Evolutionary conservation across 352 stramenopile genomes (phyloP).

Genomic region (Elongisporangium anandrum): DNA sequence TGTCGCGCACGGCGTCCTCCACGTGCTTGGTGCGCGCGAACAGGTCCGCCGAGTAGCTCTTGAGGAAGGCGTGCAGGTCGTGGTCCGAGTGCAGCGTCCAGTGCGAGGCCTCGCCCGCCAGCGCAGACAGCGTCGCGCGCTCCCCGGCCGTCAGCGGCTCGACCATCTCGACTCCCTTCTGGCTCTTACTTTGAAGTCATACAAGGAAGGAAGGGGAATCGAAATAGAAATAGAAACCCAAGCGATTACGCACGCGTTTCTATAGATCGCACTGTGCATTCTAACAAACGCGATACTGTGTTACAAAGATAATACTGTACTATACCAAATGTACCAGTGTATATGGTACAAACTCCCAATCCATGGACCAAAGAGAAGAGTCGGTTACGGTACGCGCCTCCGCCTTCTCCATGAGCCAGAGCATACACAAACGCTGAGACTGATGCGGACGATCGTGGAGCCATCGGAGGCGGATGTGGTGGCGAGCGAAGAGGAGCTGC

Average conservation of each 20-base stretch:
- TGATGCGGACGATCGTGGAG: constrained; percentile 1
- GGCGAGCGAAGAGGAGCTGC: constrained; percentile 50
- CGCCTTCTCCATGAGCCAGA: not conserved
- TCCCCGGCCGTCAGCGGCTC: not conserved
- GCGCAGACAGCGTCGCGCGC: constrained; percentile 23
- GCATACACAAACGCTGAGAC: not conserved
- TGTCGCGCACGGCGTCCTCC: constrained; percentile 64
- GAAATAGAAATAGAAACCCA: not conserved
- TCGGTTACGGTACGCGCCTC: not conserved
- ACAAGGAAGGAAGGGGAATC: not conserved
- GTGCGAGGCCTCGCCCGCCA: constrained; percentile 38
- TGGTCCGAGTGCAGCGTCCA: constrained; percentile 80
- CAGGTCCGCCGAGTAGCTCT: constrained; percentile 59
- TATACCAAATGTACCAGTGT: no score
- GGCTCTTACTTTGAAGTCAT: not conserved
- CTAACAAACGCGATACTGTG: no score
- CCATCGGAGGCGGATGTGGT: constrained; percentile 12
- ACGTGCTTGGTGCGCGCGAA: constrained; percentile 70
- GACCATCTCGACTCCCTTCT: not conserved
- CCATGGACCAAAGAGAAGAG: not conserved
- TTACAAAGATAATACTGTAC: no score
- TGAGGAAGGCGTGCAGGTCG: constrained; percentile 63
- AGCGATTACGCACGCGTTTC: no score
- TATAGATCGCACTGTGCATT: no score
- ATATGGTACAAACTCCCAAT: not conserved